Base-by-base conservation (phyloP, 805 yeast genomes). In the Pichia scutulata region DNA sequence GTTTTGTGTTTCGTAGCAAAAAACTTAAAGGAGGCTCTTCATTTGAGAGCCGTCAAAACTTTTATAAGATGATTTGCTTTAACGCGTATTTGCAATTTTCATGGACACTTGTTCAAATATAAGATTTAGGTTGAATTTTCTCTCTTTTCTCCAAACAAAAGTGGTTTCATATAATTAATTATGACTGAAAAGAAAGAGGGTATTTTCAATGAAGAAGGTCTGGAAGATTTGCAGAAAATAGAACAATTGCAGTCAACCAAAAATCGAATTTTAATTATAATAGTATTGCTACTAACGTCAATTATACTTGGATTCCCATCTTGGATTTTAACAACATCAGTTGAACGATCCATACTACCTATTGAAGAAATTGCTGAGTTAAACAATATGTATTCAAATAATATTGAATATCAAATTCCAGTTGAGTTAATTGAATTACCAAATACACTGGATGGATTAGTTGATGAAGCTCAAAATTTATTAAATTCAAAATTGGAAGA, bases 291-390 rank as follows among this genome's bases (percentile, higher is more conserved):
- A 9, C 41, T 59, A 1, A 58, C 67, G 9, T 57, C 70, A 13
- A 49, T 62, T 6, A 43, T 67, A 2, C 53, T 80, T 21, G 89
- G 86, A 2, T 57, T 74, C 7, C 89, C 90, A 6, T 60, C 81
- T 49, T 84, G 85, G 80, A 58, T 68, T 36, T 52, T 58, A 24
- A 82, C 92, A 19, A 82, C 92, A 4, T 66, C 79, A 3, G 77
- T 83, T 19, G 74, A 80, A 57, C 69, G 89, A 48, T 86, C 88
- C 2, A 73, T 73, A 39, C 69, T 86, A 39, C 87, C 87, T 16
- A 59, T 69, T 13, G 67, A 64, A 1, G 68, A 69, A 41, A 71
- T 83, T 44, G 60, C 68, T 43, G 26, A 45, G 13, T 41, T 64
- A 39, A 53, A 51, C 43, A 23, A 46, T 9, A 39, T 51, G 14